Conservation (phyloP, 306 rosid species). For the Corylus americana region DNA sequence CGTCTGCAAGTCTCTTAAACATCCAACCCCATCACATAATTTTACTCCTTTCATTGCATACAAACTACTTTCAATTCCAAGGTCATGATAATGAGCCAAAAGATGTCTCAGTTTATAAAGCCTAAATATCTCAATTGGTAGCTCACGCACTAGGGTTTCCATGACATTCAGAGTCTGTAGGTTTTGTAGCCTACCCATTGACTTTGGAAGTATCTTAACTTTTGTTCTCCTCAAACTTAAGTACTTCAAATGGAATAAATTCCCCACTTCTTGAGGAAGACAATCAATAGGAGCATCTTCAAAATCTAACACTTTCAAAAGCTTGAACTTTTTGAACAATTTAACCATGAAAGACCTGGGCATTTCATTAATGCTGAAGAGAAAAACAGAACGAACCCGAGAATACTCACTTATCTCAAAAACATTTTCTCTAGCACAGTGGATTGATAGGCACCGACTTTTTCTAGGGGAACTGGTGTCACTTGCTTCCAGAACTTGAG, state of each 20-base stretch:
- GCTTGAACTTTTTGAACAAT: background rate
- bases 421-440: background rate
- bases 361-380: background rate
- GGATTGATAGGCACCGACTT: constrained; percentile 3
- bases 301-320: constrained; percentile 8
- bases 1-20: background rate
- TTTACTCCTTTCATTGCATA: background rate
- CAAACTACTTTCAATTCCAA: background rate
- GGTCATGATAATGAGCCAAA: background rate
- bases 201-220: constrained; percentile 2
- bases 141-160: background rate
- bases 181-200: background rate
- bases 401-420: background rate
- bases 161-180: background rate
- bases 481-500: background rate
- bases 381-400: background rate
- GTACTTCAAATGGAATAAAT: background rate
- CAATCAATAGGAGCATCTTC: background rate
- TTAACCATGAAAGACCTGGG: background rate
- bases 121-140: background rate
- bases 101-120: constrained; percentile 2
- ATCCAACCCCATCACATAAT: constrained; percentile 13
- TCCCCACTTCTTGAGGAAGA: background rate
- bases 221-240: background rate
- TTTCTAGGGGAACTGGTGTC: background rate